Percentiles rank a stretch among this genome's conserved stretches.
These are phyloP conservation scores for Candida neerlandica DNA, from an alignment of 1,139 yeast genomes.

Conservation along the genomic window DNA sequence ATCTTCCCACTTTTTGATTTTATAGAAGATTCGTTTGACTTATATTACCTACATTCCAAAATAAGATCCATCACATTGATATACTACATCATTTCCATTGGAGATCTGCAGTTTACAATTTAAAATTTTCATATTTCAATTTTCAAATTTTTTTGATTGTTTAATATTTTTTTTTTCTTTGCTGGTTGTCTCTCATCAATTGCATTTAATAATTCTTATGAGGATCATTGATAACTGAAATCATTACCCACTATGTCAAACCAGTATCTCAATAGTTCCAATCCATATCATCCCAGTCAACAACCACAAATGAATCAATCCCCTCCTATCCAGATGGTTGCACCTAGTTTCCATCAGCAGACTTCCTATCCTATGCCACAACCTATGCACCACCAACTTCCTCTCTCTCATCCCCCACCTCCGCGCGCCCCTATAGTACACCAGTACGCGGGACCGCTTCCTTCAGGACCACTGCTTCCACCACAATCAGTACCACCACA, in stretches of 20 bases:
- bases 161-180: neutral
- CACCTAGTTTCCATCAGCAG: neutral
- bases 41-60: too few species aligned
- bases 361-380: neutral
- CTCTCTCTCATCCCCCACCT: too few species aligned
- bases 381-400: neutral
- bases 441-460: neutral
- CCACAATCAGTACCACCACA: neutral
- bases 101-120: too few species aligned
- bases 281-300: neutral
- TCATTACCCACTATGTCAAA: neutral
- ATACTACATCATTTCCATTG: too few species aligned
- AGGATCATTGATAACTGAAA: neutral
- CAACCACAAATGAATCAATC: conserved; percentile 1
- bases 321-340: neutral
- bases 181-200: conserved; percentile 1
- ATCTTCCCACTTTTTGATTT: too few species aligned
- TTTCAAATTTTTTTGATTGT: neutral
- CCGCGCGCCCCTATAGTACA: too few species aligned
- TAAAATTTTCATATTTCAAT: neutral
- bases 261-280: neutral
- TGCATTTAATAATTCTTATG: neutral
- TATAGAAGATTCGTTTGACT: too few species aligned
- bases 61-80: too few species aligned
- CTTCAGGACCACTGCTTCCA: too few species aligned